Base-by-base conservation (phyloP, 345 rosid species). In the Citrus glauca region DNA sequence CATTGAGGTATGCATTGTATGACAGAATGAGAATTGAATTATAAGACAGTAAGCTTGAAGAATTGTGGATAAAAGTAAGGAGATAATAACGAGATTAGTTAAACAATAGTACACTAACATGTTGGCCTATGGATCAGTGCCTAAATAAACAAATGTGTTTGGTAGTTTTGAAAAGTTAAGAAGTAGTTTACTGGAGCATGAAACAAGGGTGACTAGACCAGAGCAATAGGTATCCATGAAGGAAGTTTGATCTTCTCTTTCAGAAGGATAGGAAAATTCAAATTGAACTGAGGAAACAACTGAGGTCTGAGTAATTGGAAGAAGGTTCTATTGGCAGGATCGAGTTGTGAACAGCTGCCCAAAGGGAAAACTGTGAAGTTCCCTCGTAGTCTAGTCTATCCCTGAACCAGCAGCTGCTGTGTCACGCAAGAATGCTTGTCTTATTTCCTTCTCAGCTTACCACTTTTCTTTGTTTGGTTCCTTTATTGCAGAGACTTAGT, bases 1-100 rank as follows among this genome's bases (percentile, higher is more conserved):
- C 88, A 74, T 82, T 73, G 97, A 96, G 99, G 99, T 94, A 90
- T 78, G 81, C 79, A 17, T 69, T 61, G 63, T 59, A 28, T 63
- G 9, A 20, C 37, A 6, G 32, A 53, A 5, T 59, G 64, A 69
- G 53, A 11, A 38, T 20, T 56, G 30, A 20, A 27, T 22, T 13
- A 9, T 68, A 55, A 53, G 24, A 45, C 10, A 30, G 17, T 17
- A 37, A 74, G 37, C 77, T 74, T 63, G 22, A 68, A 56, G 62
- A 3, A 42, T 57, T 68, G 27, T 28, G 50, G 50, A 59, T 61
- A 28, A 48, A 63, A 74, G 71, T 48, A 65, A 65, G 48, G 65
- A 25, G 66, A 33, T 67, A 38, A 72, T 72, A 72, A 57, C 35
- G 30, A 72, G 64, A 11, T 7, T 73, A 0, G 37, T 37, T 60